Percentiles rank a stretch among this genome's conserved stretches.
These are phyloP conservation scores for Ogataea methanolica DNA, from an alignment of 805 yeast genomes.

Conservation along the genomic window DNA sequence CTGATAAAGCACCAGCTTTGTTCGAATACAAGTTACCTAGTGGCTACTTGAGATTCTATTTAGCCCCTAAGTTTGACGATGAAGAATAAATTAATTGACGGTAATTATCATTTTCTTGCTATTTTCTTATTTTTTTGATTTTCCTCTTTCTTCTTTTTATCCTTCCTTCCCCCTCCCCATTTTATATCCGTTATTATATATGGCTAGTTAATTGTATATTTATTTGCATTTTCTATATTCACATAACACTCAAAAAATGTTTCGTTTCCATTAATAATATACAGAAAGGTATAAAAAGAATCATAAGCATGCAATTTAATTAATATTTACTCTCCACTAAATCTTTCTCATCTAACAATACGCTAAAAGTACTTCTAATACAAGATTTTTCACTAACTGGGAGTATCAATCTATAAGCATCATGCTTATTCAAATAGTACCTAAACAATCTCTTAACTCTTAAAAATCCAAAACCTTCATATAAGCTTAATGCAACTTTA, in stretches of 20 bases:
- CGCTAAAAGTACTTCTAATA: conserved; percentile 50
- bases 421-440: conserved; percentile 88
- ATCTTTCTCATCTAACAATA: conserved; percentile 19
- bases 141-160: not conserved
- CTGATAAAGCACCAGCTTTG: conserved; percentile 89
- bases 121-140: conserved; percentile 1
- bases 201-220: not conserved
- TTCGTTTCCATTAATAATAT: not conserved
- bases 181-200: not conserved
- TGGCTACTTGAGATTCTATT: conserved; percentile 90
- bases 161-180: not conserved
- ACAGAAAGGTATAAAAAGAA: not conserved
- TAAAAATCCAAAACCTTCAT: conserved; percentile 35
- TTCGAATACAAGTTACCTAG: conserved; percentile 88
- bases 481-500: conserved; percentile 30
- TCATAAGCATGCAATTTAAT: not conserved
- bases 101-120: not conserved
- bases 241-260: not conserved
- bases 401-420: conserved; percentile 81
- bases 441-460: conserved; percentile 59
- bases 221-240: not conserved
- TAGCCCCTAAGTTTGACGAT: conserved; percentile 97
- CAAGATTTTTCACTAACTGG: conserved; percentile 67
- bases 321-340: conserved; percentile 23
- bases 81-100: conserved; percentile 46